These are phyloP conservation scores for Vigna radiata DNA, from an alignment of 306 rosid genomes.

Conservation along the genomic window DNA sequence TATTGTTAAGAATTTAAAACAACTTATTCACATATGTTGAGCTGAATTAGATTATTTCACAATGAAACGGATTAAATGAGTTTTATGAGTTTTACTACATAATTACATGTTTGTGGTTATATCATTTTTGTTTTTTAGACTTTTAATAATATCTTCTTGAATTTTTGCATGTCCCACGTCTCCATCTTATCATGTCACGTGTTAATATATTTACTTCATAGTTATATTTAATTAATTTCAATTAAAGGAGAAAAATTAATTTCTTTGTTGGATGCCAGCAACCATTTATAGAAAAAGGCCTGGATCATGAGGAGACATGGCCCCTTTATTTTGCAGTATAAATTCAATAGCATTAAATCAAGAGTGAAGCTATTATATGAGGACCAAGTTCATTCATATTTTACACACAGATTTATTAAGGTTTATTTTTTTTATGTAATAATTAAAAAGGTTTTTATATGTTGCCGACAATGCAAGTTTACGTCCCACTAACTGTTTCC, in stretches of 20 bases:
- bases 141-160: too few relatives aligned
- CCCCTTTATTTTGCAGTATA: neutral
- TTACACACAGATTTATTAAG: neutral
- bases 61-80: too few relatives aligned
- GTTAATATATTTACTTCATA: too few relatives aligned
- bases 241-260: neutral
- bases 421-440: neutral
- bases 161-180: too few relatives aligned
- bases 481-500: neutral
- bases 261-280: neutral
- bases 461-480: conserved; percentile 6
- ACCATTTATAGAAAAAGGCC: neutral
- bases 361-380: neutral
- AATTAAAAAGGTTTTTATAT: too few relatives aligned
- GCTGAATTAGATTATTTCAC: too few relatives aligned
- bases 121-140: too few relatives aligned
- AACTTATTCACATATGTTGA: too few relatives aligned
- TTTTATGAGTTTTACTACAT: too few relatives aligned
- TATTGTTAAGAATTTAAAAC: too few relatives aligned
- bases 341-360: neutral
- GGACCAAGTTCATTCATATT: neutral
- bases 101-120: too few relatives aligned
- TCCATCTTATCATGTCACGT: too few relatives aligned
- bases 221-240: neutral
- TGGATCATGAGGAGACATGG: neutral